A percentile compares a stretch with the other conserved stretches of the same genome.
Conservation (phyloP, 192 early-diverging fungal species). For the Coemansia sp. region DNA sequence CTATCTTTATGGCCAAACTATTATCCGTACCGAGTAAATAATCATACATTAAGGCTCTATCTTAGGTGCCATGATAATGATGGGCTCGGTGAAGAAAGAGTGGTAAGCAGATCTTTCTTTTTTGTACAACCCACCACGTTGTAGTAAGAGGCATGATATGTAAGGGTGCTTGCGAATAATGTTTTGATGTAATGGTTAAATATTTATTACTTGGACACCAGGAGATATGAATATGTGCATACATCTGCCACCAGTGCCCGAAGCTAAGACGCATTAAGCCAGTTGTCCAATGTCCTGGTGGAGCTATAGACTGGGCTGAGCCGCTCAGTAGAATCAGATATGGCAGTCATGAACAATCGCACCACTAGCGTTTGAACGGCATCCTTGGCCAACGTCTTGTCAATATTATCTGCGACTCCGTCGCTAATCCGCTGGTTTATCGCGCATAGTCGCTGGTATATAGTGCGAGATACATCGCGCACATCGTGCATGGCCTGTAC, state of each 20-base stretch:
- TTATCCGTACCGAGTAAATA: too few relatives aligned
- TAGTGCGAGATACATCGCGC: slow-evolving; percentile 6
- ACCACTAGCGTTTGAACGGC: slow-evolving; percentile 37
- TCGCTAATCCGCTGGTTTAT: slow-evolving; percentile 38
- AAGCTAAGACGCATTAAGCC: background rate
- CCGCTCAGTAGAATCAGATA: slow-evolving; percentile 9
- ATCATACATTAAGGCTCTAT: too few relatives aligned
- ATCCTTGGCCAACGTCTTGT: slow-evolving; percentile 50
- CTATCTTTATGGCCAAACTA: too few relatives aligned
- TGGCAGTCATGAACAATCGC: slow-evolving; percentile 30
- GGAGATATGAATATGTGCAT: too few relatives aligned
- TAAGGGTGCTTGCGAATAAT: too few relatives aligned
- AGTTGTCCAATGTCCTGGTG: slow-evolving; percentile 4
- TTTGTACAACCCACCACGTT: too few relatives aligned
- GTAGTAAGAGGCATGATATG: too few relatives aligned
- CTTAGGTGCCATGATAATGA: too few relatives aligned
- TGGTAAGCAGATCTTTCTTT: too few relatives aligned
- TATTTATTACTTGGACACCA: too few relatives aligned
- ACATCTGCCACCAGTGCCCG: background rate
- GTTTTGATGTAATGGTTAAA: too few relatives aligned
- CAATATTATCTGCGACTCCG: slow-evolving; percentile 25
- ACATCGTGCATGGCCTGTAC: slow-evolving; percentile 26
- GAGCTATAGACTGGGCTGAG: background rate
- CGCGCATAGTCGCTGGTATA: slow-evolving; percentile 20
- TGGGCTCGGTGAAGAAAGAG: too few relatives aligned